Conservation (phyloP, 495 filamentous ascomycete genomes). For the Paragyromitra xinjiangensis region DNA sequence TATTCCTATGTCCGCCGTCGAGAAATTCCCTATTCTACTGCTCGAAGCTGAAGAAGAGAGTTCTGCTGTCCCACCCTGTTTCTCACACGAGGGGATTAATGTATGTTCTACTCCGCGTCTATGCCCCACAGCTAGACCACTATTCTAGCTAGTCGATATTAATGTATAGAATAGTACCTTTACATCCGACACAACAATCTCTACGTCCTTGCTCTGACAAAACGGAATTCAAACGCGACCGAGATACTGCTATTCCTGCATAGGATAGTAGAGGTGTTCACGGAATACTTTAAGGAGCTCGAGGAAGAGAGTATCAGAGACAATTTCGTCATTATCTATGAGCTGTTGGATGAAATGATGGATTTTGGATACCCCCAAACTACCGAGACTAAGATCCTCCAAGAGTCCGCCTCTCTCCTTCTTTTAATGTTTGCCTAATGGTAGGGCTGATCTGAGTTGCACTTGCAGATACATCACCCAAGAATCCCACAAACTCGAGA, state of each 20-base stretch:
- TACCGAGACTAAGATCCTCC: slow-evolving; percentile 97
- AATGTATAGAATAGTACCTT: slow-evolving; percentile 73
- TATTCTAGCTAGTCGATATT: background rate
- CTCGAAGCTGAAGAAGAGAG: slow-evolving; percentile 99
- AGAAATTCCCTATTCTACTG: slow-evolving; percentile 96
- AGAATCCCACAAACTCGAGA: slow-evolving; percentile 97
- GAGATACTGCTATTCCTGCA: slow-evolving; percentile 98
- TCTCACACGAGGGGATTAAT: slow-evolving; percentile 98
- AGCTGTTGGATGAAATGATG: slow-evolving; percentile 99
- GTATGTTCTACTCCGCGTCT: slow-evolving; percentile 64
- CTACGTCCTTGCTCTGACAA: slow-evolving; percentile 96
- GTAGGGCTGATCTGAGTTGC: slow-evolving; percentile 3
- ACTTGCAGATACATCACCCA: slow-evolving; percentile 87
- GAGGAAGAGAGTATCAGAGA: slow-evolving; percentile 99
- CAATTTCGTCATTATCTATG: slow-evolving; percentile 99
- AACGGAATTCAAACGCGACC: slow-evolving; percentile 98
- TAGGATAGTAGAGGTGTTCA: slow-evolving; percentile 98
- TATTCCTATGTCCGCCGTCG: slow-evolving; percentile 98
- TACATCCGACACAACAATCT: slow-evolving; percentile 99
- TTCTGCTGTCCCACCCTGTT: slow-evolving; percentile 96
- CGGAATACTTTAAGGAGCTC: slow-evolving; percentile 99
- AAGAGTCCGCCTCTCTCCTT: slow-evolving; percentile 68
- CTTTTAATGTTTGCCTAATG: too few species aligned
- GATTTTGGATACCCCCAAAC: slow-evolving; percentile 99
- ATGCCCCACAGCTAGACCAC: slow-evolving; percentile 18